Conservation (phyloP, 2,329 filamentous ascomycete species). For the Aspergillus caelatus region DNA sequence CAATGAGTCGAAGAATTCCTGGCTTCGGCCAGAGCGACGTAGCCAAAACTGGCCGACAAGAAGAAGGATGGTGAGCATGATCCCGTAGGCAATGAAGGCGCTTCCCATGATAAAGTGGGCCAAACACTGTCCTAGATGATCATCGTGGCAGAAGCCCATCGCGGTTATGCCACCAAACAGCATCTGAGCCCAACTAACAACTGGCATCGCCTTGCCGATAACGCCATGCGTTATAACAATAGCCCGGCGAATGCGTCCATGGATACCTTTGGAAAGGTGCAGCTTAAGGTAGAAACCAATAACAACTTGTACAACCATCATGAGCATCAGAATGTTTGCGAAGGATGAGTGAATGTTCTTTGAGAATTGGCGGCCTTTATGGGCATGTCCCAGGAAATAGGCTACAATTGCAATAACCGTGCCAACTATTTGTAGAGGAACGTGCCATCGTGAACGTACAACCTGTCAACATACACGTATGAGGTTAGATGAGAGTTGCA, state of each 20-base stretch:
- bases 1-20: slow-evolving; percentile 94
- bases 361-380: slow-evolving; percentile 85
- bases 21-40: slow-evolving; percentile 76
- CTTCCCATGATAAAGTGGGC: slow-evolving; percentile 99
- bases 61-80: slow-evolving; percentile 81
- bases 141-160: slow-evolving; percentile 87
- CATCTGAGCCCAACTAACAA: slow-evolving; percentile 91
- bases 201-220: slow-evolving; percentile 82
- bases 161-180: slow-evolving; percentile 92
- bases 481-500: background rate
- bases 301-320: slow-evolving; percentile 74
- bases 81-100: slow-evolving; percentile 92
- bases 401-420: slow-evolving; percentile 76
- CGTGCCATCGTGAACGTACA: slow-evolving; percentile 88
- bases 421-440: slow-evolving; percentile 78
- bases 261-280: slow-evolving; percentile 81
- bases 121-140: slow-evolving; percentile 88
- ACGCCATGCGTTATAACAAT: slow-evolving; percentile 76
- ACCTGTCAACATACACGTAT: slow-evolving; percentile 59
- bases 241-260: slow-evolving; percentile 73
- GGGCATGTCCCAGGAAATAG: slow-evolving; percentile 88
- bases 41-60: slow-evolving; percentile 89
- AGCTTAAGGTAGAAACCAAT: slow-evolving; percentile 86
- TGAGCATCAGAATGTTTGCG: slow-evolving; percentile 76
- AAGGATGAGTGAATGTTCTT: slow-evolving; percentile 81